These are phyloP conservation scores for Hypoxylon sp. DNA, from an alignment of 2,329 filamentous ascomycete species.

Conservation along the genomic window DNA sequence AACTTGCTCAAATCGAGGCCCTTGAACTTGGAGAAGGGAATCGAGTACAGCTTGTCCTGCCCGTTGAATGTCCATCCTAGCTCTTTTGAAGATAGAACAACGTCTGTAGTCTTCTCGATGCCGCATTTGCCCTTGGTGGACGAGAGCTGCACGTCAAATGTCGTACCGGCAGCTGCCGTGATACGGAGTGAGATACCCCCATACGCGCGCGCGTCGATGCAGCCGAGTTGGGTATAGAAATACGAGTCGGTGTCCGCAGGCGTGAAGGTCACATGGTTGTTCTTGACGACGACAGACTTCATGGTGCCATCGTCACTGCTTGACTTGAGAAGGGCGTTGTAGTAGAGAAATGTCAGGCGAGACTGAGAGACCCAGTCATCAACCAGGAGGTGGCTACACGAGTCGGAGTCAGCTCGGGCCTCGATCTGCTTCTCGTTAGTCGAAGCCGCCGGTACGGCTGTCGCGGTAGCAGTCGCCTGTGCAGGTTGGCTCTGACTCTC, in stretches of 20 bases:
- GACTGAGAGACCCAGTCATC: constrained; percentile 75
- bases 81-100: constrained; percentile 60
- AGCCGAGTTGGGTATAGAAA: constrained; percentile 71
- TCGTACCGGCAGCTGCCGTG: constrained; percentile 66
- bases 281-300: constrained; percentile 67
- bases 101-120: constrained; percentile 55
- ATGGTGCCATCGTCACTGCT: constrained; percentile 71
- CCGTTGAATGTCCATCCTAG: constrained; percentile 74
- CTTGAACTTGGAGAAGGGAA: constrained; percentile 68
- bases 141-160: constrained; percentile 67
- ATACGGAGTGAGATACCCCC: constrained; percentile 70
- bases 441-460: constrained; percentile 6
- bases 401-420: constrained; percentile 27
- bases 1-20: constrained; percentile 67
- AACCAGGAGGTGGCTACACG: constrained; percentile 63
- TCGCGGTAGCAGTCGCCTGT: constrained; percentile 18
- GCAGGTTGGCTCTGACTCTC: neutral
- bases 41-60: constrained; percentile 70
- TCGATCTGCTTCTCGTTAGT: constrained; percentile 21
- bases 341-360: constrained; percentile 71
- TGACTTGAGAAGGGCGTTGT: constrained; percentile 70
- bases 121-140: constrained; percentile 62
- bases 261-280: constrained; percentile 66
- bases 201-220: constrained; percentile 65
- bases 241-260: constrained; percentile 66